These are phyloP conservation scores for Aspergillus calidoustus DNA, from an alignment of 2,329 filamentous ascomycete genomes.

Conservation along the genomic window DNA sequence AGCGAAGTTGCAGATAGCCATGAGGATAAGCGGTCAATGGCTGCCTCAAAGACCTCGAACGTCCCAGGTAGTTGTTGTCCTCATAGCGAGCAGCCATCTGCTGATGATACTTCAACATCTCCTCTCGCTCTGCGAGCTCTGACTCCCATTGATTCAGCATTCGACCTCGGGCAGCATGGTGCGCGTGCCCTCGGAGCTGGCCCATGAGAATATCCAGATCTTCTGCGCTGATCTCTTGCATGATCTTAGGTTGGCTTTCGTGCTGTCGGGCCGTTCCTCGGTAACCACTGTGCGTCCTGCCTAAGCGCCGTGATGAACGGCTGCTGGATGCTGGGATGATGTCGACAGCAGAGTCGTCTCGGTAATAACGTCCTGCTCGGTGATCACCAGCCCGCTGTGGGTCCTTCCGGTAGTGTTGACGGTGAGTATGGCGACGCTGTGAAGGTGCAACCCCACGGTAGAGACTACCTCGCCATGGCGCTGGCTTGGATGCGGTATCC, in stretches of 20 bases:
- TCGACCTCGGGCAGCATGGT: constrained; percentile 33
- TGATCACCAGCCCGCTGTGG: constrained; percentile 16
- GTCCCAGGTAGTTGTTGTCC: constrained; percentile 9
- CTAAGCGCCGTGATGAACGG: constrained; percentile 11
- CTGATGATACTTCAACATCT: constrained; percentile 17
- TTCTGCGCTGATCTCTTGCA: constrained; percentile 21
- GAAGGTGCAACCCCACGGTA: constrained; percentile 26
- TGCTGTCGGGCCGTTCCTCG: constrained; percentile 21
- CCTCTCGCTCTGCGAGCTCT: constrained; percentile 11
- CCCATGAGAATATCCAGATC: constrained; percentile 21
- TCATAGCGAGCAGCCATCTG: constrained; percentile 26
- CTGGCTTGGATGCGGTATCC: constrained; percentile 25
- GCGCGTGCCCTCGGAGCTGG: constrained; percentile 16
- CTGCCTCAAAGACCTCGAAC: constrained; percentile 26
- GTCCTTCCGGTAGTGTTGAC: constrained; percentile 33
- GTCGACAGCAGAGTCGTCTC: constrained; percentile 29
- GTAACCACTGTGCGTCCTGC: constrained; percentile 9
- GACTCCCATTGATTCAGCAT: constrained; percentile 25
- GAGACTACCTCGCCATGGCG: constrained; percentile 25
- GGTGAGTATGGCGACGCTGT: constrained; percentile 26
- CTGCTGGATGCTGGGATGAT: constrained; percentile 31
- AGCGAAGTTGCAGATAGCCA: constrained; percentile 12
- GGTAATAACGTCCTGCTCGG: constrained; percentile 14
- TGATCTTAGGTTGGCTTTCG: constrained; percentile 27
- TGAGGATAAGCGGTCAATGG: constrained; percentile 20